Percentiles rank a stretch among this genome's conserved stretches.
Evolutionary conservation across 2,329 filamentous ascomycete species (phyloP).

Genomic region (Dryadomyces quercus-mongolicae): DNA sequence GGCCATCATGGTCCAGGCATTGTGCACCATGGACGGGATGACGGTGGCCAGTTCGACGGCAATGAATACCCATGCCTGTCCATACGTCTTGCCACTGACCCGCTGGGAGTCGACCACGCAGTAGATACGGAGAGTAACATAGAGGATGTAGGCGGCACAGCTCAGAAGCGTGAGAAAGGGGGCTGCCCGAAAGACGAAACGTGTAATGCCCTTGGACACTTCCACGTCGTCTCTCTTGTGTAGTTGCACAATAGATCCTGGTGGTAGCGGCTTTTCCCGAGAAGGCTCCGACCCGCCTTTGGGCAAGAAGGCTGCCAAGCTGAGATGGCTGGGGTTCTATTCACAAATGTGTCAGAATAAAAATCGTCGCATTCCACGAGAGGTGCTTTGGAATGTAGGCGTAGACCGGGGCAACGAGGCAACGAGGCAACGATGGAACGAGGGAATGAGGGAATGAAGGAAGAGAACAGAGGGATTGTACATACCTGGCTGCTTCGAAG

Average conservation of each 20-base stretch:
- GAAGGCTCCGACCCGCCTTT: constrained; percentile 15
- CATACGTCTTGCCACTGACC: constrained; percentile 24
- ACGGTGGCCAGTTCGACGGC: constrained; percentile 13
- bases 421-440: no score
- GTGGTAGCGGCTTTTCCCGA: constrained; percentile 20
- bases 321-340: constrained; percentile 30
- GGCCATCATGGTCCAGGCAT: constrained; percentile 13
- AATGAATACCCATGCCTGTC: constrained; percentile 18
- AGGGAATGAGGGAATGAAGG: background rate
- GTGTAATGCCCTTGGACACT: constrained; percentile 27
- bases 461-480: background rate
- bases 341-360: background rate
- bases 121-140: constrained; percentile 38
- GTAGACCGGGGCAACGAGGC: background rate
- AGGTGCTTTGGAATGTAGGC: background rate
- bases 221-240: constrained; percentile 31
- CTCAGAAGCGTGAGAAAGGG: constrained; percentile 28
- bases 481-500: constrained; percentile 8
- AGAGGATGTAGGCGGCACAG: constrained; percentile 24
- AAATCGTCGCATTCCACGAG: background rate
- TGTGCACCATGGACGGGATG: constrained; percentile 13
- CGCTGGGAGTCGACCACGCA: constrained; percentile 40
- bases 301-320: constrained; percentile 27
- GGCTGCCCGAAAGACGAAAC: constrained; percentile 23
- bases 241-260: constrained; percentile 24